These are phyloP conservation scores for Mucor circinelloides DNA, from an alignment of 371 early-diverging fungal genomes.

Conservation along the genomic window DNA sequence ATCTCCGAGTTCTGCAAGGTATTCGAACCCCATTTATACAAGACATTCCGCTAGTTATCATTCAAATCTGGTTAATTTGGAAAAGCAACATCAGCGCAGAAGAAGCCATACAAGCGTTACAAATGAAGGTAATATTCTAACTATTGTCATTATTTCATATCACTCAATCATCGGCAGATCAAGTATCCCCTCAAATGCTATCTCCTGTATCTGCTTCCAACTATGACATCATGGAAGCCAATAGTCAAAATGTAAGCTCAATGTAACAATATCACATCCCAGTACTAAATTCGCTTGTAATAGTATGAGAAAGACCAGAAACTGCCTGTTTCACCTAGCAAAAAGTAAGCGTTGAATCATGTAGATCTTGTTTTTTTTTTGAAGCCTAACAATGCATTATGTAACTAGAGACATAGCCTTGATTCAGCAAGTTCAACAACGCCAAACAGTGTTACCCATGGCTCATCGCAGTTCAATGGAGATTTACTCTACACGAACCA, in stretches of 20 bases:
- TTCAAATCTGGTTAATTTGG: not conserved
- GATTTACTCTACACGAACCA: conserved; percentile 10
- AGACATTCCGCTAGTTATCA: conserved; percentile 1
- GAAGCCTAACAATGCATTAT: no score
- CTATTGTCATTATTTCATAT: not conserved
- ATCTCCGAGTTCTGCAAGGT: not conserved
- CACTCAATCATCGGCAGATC: not conserved
- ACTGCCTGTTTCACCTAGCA: not conserved
- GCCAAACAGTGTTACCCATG: conserved; percentile 14
- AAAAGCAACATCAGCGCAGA: not conserved
- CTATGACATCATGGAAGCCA: conserved; percentile 13
- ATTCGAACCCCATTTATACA: not conserved
- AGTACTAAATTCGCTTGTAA: not conserved
- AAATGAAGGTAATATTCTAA: not conserved
- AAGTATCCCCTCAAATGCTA: not conserved
- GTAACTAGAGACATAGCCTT: conserved; percentile 1
- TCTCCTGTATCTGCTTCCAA: not conserved
- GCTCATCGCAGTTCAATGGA: conserved; percentile 32
- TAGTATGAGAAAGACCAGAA: conserved; percentile 1
- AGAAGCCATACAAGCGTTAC: not conserved
- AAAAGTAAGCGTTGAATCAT: not conserved
- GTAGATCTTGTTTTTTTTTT: not conserved
- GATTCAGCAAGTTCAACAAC: conserved; percentile 1
- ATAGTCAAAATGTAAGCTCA: not conserved
- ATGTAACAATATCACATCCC: not conserved